Conservation (phyloP, 768 basidiomycete species). For the Pisolithus microcarpus region DNA sequence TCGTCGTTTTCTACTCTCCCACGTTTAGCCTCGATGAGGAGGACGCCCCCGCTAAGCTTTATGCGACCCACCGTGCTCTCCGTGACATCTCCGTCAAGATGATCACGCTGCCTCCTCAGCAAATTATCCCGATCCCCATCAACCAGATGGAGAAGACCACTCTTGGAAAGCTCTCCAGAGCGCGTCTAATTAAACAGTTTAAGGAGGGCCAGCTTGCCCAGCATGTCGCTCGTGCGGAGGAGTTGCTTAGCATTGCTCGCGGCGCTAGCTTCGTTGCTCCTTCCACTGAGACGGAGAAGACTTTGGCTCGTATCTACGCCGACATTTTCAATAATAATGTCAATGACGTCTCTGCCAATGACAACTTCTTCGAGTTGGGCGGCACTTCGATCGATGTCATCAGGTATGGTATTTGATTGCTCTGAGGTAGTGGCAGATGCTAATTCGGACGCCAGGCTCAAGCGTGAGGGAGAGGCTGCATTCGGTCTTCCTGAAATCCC, state of each 20-base stretch:
- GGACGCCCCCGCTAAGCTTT: slow-evolving; percentile 13
- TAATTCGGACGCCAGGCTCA: slow-evolving; percentile 8
- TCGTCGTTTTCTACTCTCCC: slow-evolving; percentile 35
- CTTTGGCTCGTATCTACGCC: slow-evolving; percentile 20
- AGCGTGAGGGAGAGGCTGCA: slow-evolving; percentile 14
- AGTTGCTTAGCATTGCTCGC: slow-evolving; percentile 11
- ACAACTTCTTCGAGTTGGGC: slow-evolving; percentile 34
- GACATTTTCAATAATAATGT: slow-evolving; percentile 21
- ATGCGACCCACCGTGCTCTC: slow-evolving; percentile 23
- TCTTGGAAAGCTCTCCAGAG: slow-evolving; percentile 35
- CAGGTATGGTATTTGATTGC: slow-evolving; percentile 2
- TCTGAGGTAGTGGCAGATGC: background rate
- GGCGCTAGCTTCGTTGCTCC: slow-evolving; percentile 15
- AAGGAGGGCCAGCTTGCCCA: slow-evolving; percentile 25
- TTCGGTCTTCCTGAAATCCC: slow-evolving; percentile 25
- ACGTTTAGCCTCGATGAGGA: slow-evolving; percentile 14
- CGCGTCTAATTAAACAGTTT: slow-evolving; percentile 27
- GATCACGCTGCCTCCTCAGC: slow-evolving; percentile 29
- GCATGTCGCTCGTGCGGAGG: slow-evolving; percentile 19
- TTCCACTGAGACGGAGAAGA: slow-evolving; percentile 16
- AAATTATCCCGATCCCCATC: slow-evolving; percentile 33
- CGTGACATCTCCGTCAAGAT: slow-evolving; percentile 22
- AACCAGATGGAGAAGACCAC: slow-evolving; percentile 35
- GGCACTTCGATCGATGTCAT: slow-evolving; percentile 33
- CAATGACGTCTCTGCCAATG: slow-evolving; percentile 17